Percentiles rank a stretch among this genome's conserved stretches.
Conservation (phyloP, 2,329 filamentous ascomycete species). For the Colletotrichum echinochloae region DNA sequence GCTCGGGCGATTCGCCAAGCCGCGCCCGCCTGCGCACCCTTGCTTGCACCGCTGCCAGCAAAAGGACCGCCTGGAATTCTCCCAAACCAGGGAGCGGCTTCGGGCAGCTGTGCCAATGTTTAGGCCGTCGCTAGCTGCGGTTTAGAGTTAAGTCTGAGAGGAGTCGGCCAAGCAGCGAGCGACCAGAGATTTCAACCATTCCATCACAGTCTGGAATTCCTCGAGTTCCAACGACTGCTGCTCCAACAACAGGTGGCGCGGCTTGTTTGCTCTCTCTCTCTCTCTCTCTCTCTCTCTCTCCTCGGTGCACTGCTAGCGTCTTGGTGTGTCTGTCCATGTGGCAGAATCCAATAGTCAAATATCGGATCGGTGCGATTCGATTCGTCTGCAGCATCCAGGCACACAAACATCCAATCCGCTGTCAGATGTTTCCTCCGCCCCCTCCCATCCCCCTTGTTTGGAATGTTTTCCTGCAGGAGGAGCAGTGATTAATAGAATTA, state of each 20-base stretch:
- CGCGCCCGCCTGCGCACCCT: constrained; percentile 17
- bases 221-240: background rate
- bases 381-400: background rate
- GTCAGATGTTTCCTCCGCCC: constrained; percentile 18
- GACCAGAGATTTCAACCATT: too few relatives aligned
- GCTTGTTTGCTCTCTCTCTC: background rate
- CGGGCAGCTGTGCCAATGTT: background rate
- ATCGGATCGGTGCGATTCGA: background rate
- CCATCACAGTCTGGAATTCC: background rate
- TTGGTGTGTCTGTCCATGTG: background rate
- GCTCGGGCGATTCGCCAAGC: constrained; percentile 34
- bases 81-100: constrained; percentile 17
- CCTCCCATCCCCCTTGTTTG: too few relatives aligned
- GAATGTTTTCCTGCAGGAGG: constrained; percentile 2
- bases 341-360: background rate
- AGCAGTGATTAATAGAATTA: background rate
- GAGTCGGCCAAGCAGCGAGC: constrained; percentile 1
- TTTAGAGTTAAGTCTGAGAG: constrained; percentile 28
- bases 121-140: constrained; percentile 17
- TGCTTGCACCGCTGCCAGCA: constrained; percentile 32
- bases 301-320: background rate
- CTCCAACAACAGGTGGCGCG: background rate
- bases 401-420: background rate
- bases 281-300: too few relatives aligned
- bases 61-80: constrained; percentile 24